Percentiles rank a stretch among this genome's conserved stretches.
Conservation (phyloP, 2,329 filamentous ascomycete species). For the Diplodia intermedia region DNA sequence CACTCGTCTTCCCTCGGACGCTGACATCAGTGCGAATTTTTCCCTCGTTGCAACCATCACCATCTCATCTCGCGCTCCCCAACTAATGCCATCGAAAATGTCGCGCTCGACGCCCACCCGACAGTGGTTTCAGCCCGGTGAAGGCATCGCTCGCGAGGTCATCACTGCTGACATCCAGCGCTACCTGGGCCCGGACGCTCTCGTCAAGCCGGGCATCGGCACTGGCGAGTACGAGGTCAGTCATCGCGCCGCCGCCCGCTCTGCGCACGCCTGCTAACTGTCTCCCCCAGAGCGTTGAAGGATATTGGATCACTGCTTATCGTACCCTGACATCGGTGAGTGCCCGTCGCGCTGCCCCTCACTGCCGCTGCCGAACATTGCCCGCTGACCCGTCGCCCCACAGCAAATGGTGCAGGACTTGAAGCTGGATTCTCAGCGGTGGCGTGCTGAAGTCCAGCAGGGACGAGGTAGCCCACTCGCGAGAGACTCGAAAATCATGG, state of each 20-base stretch:
- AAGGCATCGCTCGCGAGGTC: conserved; percentile 60
- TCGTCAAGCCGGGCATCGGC: conserved; percentile 56
- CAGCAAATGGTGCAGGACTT: conserved; percentile 60
- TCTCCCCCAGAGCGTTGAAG: conserved; percentile 50
- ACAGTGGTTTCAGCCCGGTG: conserved; percentile 58
- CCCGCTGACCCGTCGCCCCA: conserved; percentile 18
- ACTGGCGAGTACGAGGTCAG: conserved; percentile 54
- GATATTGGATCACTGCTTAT: conserved; percentile 61
- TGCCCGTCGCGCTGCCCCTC: conserved; percentile 28
- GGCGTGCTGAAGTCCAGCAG: conserved; percentile 47
- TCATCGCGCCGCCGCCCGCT: conserved; percentile 35
- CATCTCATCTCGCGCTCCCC: neutral
- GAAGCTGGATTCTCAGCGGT: conserved; percentile 56
- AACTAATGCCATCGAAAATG: conserved; percentile 37
- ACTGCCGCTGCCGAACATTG: neutral
- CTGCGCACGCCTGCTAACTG: conserved; percentile 10
- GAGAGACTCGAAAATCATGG: conserved; percentile 51
- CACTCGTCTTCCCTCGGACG: conserved; percentile 43
- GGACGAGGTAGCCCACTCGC: conserved; percentile 57
- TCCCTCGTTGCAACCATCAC: conserved; percentile 36
- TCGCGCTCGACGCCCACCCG: conserved; percentile 43
- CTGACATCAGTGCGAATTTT: conserved; percentile 48
- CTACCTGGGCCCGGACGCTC: conserved; percentile 59
- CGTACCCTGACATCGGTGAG: conserved; percentile 58
- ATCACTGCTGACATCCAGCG: conserved; percentile 61